Evolutionary conservation across 257 asterid species (phyloP), one percentile per base, ranked within the genome.

Genomic region (Scutellaria galericulata): DNA sequence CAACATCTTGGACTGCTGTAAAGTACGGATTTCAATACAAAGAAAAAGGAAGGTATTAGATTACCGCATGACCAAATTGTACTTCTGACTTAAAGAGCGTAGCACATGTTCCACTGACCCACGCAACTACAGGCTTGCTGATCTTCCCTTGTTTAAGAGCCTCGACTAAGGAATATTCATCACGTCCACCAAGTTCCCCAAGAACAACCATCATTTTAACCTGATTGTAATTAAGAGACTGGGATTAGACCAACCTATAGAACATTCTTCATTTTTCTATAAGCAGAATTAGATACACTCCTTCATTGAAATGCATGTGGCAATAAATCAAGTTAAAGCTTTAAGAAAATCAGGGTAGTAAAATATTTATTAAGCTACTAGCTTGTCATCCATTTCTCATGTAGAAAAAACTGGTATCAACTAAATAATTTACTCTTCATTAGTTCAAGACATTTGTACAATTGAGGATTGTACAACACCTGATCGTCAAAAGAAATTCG

Each of bases 81-180:
- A 95, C 98, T 92, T 95, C 99, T n/a, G 99, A 95, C 79, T 92
- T 95, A 88, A 95, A 95, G 78, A 95, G 98, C 42, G 64, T 92
- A 37, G 98, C 99, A 62, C 99, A 94, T 64, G 99, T 94, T 76
- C 99, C 99, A 81, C 99, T 94, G 77, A 94, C 99, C 99, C 99
- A 94, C 68, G 99, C 99, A 75, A 87, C 97, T 53, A 94, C 97
- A 44, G 99, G 97, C 78, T 91, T 94, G 83, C 73, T 89, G 73
- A 94, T 94, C 75, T 88, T 94, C 57, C 99, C 97, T 78, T 91
- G 95, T 84, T 89, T 88, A 61, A 95, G 93, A 75, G 98, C 99
- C 84, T 95, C 99, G 27, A 95, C 98, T 37, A 94, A 80, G 75
- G 97, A 94, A 84, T 95, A 95, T 83, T 95, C 99, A 88, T 95